phyloP scores from a whole-genome alignment of 768 basidiomycete species.

The Steccherinum ochraceum region DNA sequence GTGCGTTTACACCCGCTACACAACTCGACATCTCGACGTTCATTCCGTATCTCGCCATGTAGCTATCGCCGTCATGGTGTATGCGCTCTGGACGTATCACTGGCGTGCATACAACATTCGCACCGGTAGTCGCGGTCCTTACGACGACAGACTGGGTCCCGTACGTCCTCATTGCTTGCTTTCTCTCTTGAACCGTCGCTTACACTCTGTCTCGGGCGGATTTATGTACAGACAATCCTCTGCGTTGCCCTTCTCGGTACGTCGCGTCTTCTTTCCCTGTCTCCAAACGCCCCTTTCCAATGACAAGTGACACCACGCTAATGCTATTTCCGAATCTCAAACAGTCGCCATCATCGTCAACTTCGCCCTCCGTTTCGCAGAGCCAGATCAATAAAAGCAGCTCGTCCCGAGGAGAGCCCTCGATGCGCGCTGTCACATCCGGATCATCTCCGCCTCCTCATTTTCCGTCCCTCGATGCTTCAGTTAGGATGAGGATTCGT shows the following conservation, averaged over 20 bases:
- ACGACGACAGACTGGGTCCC: conserved; percentile 93
- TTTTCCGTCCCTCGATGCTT: too few relatives aligned
- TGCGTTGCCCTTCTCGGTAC: conserved; percentile 77
- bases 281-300: conserved; percentile 6
- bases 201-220: conserved; percentile 12
- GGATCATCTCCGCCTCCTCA: too few relatives aligned
- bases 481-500: too few relatives aligned
- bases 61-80: conserved; percentile 98
- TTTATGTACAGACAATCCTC: conserved; percentile 72
- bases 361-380: conserved; percentile 75
- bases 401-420: not conserved
- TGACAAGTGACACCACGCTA: not conserved
- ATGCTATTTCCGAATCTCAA: conserved; percentile 3
- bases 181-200: conserved; percentile 2
- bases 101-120: conserved; percentile 95
- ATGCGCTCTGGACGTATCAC: conserved; percentile 92
- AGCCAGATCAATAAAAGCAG: conserved; percentile 11
- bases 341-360: conserved; percentile 83
- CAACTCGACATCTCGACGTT: too few relatives aligned
- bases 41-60: conserved; percentile 8
- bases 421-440: too few relatives aligned
- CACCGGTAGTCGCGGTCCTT: conserved; percentile 85
- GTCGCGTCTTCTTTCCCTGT: conserved; percentile 13
- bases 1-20: conserved; percentile 43
- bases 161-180: conserved; percentile 44